Conservation (phyloP, 768 basidiomycete genomes). For the Cyclocybe cylindracea region DNA sequence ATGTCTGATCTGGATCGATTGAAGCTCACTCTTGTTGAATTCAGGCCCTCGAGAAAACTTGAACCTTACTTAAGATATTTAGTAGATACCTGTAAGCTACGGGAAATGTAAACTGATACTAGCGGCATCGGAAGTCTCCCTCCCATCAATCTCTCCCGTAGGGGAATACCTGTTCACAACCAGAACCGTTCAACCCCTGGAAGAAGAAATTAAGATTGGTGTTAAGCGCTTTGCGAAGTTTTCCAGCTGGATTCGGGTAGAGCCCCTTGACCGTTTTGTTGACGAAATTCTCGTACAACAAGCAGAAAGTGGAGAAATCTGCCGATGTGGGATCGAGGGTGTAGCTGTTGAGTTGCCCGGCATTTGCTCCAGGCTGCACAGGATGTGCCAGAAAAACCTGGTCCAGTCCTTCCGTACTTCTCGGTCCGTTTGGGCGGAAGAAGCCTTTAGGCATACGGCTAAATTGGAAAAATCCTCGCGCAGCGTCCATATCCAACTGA, state of each 20-base stretch:
- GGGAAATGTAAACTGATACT: no score
- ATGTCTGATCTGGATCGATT: no score
- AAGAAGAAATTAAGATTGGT: slow-evolving; percentile 13
- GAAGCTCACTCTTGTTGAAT: no score
- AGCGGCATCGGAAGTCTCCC: no score
- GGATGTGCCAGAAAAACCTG: slow-evolving; percentile 9
- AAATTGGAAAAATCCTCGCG: slow-evolving; percentile 20
- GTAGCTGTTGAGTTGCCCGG: slow-evolving; percentile 13
- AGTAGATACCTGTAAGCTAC: no score
- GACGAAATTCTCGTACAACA: slow-evolving; percentile 18
- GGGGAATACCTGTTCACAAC: slow-evolving; percentile 12
- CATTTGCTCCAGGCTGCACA: slow-evolving; percentile 16
- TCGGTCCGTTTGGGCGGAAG: slow-evolving; percentile 12
- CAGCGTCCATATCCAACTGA: slow-evolving; percentile 14
- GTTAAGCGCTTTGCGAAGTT: slow-evolving; percentile 12
- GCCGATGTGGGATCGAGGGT: slow-evolving; percentile 15
- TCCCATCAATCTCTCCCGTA: background rate
- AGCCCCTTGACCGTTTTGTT: slow-evolving; percentile 16
- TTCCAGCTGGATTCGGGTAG: slow-evolving; percentile 17
- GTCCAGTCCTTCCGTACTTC: slow-evolving; percentile 4
- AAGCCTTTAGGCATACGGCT: slow-evolving; percentile 17
- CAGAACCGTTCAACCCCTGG: slow-evolving; percentile 4
- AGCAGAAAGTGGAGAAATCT: slow-evolving; percentile 10
- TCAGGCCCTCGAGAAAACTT: no score
- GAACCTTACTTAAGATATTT: no score